These are phyloP conservation scores for Raphanus sativus DNA, from an alignment of 345 rosid genomes.

Conservation along the genomic window DNA sequence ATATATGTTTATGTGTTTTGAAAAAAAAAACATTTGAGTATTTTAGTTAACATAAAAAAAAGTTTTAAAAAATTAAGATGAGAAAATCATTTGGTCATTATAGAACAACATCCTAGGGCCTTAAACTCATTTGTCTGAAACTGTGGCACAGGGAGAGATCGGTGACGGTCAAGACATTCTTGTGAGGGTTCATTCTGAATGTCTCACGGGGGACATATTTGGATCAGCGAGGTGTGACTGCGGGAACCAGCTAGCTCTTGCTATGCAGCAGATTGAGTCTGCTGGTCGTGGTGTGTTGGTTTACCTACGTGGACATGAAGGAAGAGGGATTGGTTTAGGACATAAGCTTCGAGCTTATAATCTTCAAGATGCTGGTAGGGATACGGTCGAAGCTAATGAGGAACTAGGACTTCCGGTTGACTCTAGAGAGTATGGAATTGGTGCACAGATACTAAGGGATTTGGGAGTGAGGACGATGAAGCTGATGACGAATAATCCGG, in stretches of 20 bases:
- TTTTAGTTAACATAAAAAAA: no score
- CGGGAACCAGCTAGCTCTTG: slow-evolving; percentile 73
- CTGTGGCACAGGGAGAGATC: slow-evolving; percentile 55
- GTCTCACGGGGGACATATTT: slow-evolving; percentile 83
- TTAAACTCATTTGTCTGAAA: not conserved
- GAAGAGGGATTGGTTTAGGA: slow-evolving; percentile 89
- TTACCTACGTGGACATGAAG: slow-evolving; percentile 87
- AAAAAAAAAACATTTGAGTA: no score
- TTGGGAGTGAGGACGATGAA: slow-evolving; percentile 84
- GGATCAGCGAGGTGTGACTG: slow-evolving; percentile 82
- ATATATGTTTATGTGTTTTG: no score
- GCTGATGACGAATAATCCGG: slow-evolving; percentile 90
- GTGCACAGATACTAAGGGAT: slow-evolving; percentile 83
- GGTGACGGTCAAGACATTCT: slow-evolving; percentile 86
- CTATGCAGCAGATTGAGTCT: slow-evolving; percentile 82
- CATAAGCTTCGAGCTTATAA: slow-evolving; percentile 93
- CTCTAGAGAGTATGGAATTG: slow-evolving; percentile 94
- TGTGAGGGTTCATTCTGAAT: slow-evolving; percentile 78
- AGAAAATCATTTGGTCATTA: not conserved
- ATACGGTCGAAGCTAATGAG: slow-evolving; percentile 88
- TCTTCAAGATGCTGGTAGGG: slow-evolving; percentile 82
- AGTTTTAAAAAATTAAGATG: no score
- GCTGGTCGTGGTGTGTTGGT: slow-evolving; percentile 73
- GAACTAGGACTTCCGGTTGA: slow-evolving; percentile 92
- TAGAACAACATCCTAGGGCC: not conserved